A percentile compares a stretch with the other conserved stretches of the same genome.
phyloP scores from a whole-genome alignment of 1,284 basidiomycete species.

The Ganoderma multipileum region DNA sequence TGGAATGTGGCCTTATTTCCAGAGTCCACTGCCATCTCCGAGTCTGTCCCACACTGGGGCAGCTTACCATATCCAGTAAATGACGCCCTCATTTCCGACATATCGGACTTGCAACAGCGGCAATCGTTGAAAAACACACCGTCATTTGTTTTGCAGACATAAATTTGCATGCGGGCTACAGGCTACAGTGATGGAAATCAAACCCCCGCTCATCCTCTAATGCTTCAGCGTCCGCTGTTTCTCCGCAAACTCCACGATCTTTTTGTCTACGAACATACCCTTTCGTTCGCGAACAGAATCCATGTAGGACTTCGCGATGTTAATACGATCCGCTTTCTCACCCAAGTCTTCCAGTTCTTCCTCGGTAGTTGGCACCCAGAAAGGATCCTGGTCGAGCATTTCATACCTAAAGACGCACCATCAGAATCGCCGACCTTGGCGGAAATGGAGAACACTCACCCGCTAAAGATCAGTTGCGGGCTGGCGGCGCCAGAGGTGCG shows the following conservation, averaged over 20 bases:
- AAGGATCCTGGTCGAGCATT: slow-evolving; percentile 92
- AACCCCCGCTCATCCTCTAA: slow-evolving; percentile 39
- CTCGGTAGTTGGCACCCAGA: slow-evolving; percentile 98
- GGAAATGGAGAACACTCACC: slow-evolving; percentile 55
- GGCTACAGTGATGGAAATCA: slow-evolving; percentile 1
- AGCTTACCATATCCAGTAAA: slow-evolving; percentile 9
- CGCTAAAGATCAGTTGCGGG: slow-evolving; percentile 96
- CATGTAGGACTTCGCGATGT: slow-evolving; percentile 96
- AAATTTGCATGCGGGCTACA: not conserved
- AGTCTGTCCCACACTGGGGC: slow-evolving; percentile 26
- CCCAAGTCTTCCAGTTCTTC: slow-evolving; percentile 98
- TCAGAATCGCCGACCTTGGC: slow-evolving; percentile 10
- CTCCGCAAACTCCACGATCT: slow-evolving; percentile 93
- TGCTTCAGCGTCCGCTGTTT: slow-evolving; percentile 97
- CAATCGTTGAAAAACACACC: not conserved
- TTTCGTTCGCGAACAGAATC: slow-evolving; percentile 91
- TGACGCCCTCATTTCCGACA: slow-evolving; percentile 6
- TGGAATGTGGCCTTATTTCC: slow-evolving; percentile 10
- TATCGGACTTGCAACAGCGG: not conserved
- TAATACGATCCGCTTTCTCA: slow-evolving; percentile 93
- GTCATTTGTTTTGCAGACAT: not conserved
- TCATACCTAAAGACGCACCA: slow-evolving; percentile 65
- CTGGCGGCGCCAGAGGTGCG: slow-evolving; percentile 96
- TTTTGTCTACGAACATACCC: slow-evolving; percentile 94
- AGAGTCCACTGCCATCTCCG: slow-evolving; percentile 17